phyloP scores from a whole-genome alignment of 306 rosid genomes.

The Senna tora region DNA sequence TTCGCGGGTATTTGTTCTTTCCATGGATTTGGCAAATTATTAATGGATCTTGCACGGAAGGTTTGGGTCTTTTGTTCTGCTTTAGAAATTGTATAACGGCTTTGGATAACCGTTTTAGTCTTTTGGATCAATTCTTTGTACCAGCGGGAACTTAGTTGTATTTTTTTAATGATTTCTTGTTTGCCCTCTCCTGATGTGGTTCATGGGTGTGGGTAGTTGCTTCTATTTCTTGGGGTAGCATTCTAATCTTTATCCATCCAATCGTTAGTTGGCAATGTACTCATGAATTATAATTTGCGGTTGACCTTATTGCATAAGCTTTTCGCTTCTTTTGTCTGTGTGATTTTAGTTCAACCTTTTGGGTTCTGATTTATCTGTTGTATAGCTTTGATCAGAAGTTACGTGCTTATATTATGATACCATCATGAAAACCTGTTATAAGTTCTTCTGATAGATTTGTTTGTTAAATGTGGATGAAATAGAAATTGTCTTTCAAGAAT shows the following conservation, averaged over 20 bases:
- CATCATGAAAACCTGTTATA: background rate
- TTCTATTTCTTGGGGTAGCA: background rate
- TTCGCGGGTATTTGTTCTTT: background rate
- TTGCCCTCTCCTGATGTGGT: slow-evolving; percentile 2
- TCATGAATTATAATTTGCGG: background rate
- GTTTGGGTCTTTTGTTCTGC: background rate
- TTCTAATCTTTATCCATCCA: background rate
- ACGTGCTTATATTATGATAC: background rate
- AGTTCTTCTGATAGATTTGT: background rate
- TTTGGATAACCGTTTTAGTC: background rate
- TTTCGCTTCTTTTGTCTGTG: background rate
- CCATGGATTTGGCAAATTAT: background rate
- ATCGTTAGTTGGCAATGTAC: background rate
- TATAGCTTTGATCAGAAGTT: background rate
- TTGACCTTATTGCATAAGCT: background rate
- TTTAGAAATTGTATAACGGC: slow-evolving; percentile 11
- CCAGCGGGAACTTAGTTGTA: background rate
- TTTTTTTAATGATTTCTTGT: background rate
- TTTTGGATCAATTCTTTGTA: background rate
- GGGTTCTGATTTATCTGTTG: background rate
- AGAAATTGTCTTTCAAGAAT: slow-evolving; percentile 26
- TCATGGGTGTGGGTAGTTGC: background rate
- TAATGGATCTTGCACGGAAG: background rate
- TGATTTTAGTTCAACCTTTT: background rate
- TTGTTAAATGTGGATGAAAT: slow-evolving; percentile 21